These are phyloP conservation scores for Cytauxzoon felis DNA, from an alignment of 169 alveolate genomes.

Conservation along the genomic window DNA sequence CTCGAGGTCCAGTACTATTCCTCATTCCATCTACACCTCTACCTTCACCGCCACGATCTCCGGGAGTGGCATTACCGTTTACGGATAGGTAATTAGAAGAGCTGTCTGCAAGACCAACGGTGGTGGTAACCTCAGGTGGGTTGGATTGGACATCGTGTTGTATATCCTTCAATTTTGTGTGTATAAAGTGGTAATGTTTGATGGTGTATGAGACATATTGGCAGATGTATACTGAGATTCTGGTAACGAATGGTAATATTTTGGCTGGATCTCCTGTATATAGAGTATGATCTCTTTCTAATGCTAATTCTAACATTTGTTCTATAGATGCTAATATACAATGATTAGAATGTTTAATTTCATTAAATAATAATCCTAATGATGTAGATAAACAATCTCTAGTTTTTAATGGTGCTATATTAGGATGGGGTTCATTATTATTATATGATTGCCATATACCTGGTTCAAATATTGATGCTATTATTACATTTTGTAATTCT, in stretches of 20 bases:
- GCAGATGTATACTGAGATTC: conserved; percentile 48
- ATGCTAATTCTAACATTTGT: conserved; percentile 51
- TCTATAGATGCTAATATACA: conserved; percentile 41
- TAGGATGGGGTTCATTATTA: conserved; percentile 48
- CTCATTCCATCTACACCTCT: too few species aligned
- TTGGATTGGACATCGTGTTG: too few species aligned
- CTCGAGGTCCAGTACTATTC: too few species aligned
- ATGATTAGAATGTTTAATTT: conserved; percentile 61
- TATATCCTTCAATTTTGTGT: not conserved
- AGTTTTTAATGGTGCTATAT: conserved; percentile 65
- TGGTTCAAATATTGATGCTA: conserved; percentile 78
- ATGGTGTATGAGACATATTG: conserved; percentile 32
- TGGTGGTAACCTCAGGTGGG: too few species aligned
- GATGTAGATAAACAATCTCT: conserved; percentile 70
- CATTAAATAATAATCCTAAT: conserved; percentile 76
- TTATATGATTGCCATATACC: conserved; percentile 70
- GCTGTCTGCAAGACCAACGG: too few species aligned
- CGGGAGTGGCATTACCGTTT: too few species aligned
- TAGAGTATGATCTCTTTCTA: conserved; percentile 46
- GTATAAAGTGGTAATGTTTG: conserved; percentile 13
- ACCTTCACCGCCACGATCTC: too few species aligned
- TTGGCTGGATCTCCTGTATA: conserved; percentile 54
- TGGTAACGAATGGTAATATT: conserved; percentile 39
- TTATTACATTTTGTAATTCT: conserved; percentile 69
- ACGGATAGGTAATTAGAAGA: too few species aligned